A percentile compares a stretch with the other conserved stretches of the same genome.
phyloP scores from a whole-genome alignment of 2,329 filamentous ascomycete species.

The Cadophora sp. region DNA sequence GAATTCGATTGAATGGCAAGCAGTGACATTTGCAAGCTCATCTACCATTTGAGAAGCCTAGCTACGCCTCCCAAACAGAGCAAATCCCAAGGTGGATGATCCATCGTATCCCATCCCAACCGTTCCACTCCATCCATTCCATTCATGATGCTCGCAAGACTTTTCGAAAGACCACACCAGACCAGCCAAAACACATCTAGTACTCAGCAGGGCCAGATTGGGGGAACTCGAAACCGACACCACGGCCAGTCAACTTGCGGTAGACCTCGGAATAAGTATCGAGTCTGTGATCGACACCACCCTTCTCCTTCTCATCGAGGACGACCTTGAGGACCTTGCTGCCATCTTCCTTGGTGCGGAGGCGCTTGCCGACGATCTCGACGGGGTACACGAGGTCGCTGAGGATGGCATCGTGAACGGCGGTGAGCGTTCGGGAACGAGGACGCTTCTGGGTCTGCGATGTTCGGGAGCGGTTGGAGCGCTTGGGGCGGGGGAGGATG shows the following conservation, averaged over 20 bases:
- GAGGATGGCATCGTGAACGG: conserved; percentile 98
- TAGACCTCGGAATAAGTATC: conserved; percentile 99
- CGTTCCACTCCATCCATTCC: conserved; percentile 45
- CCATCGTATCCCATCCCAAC: conserved; percentile 6
- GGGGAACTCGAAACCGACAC: conserved; percentile 98
- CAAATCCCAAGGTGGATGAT: conserved; percentile 18
- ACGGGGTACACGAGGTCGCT: conserved; percentile 98
- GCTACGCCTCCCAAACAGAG: conserved; percentile 38
- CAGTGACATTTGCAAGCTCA: conserved; percentile 38
- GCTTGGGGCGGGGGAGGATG: conserved; percentile 98
- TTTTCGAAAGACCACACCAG: conserved; percentile 27
- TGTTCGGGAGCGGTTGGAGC: conserved; percentile 94
- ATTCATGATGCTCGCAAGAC: conserved; percentile 35
- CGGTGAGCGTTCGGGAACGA: conserved; percentile 95
- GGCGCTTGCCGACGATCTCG: conserved; percentile 99
- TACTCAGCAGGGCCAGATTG: conserved; percentile 80
- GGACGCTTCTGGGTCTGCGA: conserved; percentile 98
- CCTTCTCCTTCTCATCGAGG: conserved; percentile 99
- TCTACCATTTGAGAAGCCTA: conserved; percentile 33
- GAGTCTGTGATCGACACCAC: conserved; percentile 98
- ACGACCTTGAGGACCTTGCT: conserved; percentile 99
- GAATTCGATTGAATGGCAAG: conserved; percentile 30
- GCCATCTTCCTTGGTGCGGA: conserved; percentile 98
- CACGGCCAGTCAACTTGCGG: conserved; percentile 95
- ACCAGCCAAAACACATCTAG: conserved; percentile 58